Evolutionary conservation across 192 early-diverging fungal species (phyloP), one percentile per base, ranked within the genome.

Genomic region (Coemansia sp.): DNA sequence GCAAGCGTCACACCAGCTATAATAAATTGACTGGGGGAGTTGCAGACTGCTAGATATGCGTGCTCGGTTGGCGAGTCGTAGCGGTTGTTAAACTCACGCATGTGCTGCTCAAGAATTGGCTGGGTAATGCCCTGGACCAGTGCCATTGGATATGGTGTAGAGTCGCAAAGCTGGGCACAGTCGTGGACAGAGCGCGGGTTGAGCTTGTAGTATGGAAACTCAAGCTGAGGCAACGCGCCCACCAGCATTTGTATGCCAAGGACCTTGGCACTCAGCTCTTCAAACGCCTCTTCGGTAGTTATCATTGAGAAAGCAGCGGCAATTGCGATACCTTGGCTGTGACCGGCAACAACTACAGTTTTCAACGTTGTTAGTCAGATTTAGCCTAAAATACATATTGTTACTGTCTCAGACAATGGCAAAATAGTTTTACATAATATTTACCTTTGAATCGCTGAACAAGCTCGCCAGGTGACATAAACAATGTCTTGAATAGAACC

Each of bases 201-300:
- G 17, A 65, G 21, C 17, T 22, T 21, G 37, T 65, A 63, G 25
- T 59, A 37, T 0, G 78, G 78, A 55, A 50, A 69, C 10, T 48
- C 87, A 53, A 88, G 78, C 73, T 94, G 90, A 15, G 96, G 79
- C 19, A 93, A 77, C 5, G 92, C 86, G 57, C 94, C 94, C 45
- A 92, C 82, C 82, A 89, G 90, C 76, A 92, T 91, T 41, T 92
- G 79, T 12, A 98, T 81, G 7, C 88, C 86, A 3, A 98, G 85
- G 0, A 91, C 89, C 66, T 91, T 93, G 63, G 84, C 83, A 23
- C 91, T 87, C 60, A 92, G 90, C 49, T 65, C 62, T 48, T 88
- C 57, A 72, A 96, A 94, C 7, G 91, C 90, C 51, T 89, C 85
- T 57, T 92, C 89, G n/a, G 92, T 89, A 39, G 86, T 77, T 10